Base-by-base conservation (phyloP, 1,284 basidiomycete genomes). In the Ganoderma resinaceum region DNA sequence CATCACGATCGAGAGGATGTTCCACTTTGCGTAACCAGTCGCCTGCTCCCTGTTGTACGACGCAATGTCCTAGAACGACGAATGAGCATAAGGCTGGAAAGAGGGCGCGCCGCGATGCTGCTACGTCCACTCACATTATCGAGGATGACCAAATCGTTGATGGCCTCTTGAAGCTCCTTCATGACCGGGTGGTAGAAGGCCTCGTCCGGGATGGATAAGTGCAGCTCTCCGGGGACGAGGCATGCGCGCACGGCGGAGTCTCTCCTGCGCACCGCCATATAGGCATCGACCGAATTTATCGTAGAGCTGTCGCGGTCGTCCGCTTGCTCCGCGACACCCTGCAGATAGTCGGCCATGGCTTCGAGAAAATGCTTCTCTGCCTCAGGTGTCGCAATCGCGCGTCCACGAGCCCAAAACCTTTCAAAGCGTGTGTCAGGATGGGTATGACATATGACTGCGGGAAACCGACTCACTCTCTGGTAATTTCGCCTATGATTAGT, bases 1-100 rank as follows among this genome's bases (percentile, higher is more conserved):
- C 78, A 79, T 81, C 43, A 78, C 75, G 61, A 80, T 70, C 11
- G 75, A 72, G 66, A 82, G 66, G 67, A 82, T 75, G 73, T 82
- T 82, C 74, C 80, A 78, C 16, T 70, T 74, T 57, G 78, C 73
- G 62, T 76, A 77, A 3, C 78, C 78, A 9, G 76, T 74, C 9
- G 80, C 73, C 64, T 82, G 80, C 57, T 83, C 82, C 38, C 75
- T 74, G 63, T 80, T 81, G 73, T 79, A 83, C 1, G 82, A 83
- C 65, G 75, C 75, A 0, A 82, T 71, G 66, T 82, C 62, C 61
- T 62, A 16, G 8, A 59, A 14, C 38, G 38, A 14, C 4, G 38
- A 40, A 16, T 40, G 16, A 40, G 38, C 38, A 14, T 16, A 11
- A 37, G 11, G 37, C 37, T 16, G 11, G 12, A 40, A 16, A 40